Base-by-base conservation (phyloP, 768 basidiomycete species). In the Lactarius vividus region DNA sequence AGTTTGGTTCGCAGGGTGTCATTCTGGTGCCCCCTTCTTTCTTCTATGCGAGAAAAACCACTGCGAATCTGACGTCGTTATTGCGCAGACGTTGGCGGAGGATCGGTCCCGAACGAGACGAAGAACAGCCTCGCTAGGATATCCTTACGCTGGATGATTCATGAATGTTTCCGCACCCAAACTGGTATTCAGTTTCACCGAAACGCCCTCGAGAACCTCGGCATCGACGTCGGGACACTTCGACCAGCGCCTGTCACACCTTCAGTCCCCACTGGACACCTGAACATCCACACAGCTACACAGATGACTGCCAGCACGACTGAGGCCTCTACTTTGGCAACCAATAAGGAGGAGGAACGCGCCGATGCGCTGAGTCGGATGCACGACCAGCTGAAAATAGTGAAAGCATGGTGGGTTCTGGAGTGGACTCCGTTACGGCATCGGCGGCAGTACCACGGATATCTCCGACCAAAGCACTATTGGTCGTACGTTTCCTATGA, bases 1-100 rank as follows among this genome's bases (percentile, higher is more conserved):
- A 69, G 91, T 93, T 1, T 92, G 91, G 91, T 93, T 92, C 70
- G 75, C 89, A 3, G 91, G 91, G 0, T 84, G 82, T 70, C 90
- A 92, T 69, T 84, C 83, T 44, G 89, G 90, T 89, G 68, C 33
- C 81, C 37, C 75, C 31, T 37, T 33, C 1, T 28, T 20, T 26
- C 6, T 42, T 57, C 55, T 26, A 18, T 26, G 2, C 28, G n/a
- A 23, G 11, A 11, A 13, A 11, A 23, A 11, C 31, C 46, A 37
- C 16, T 29, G 49, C 57, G 62, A 28, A 64, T 37, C 57, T 42
- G 23, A 54, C 59, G 20, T 52, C 40, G 5, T 54, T 26, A 15
- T 10, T 28, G 20, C 52, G 59, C 29, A 90, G 89, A 92, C 68
- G 82, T 93, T n/a, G 91, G 92, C 2, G 91, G 91, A 23, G 89